phyloP scores from a whole-genome alignment of 208 protist species.

The Trypanosoma conorhini region DNA sequence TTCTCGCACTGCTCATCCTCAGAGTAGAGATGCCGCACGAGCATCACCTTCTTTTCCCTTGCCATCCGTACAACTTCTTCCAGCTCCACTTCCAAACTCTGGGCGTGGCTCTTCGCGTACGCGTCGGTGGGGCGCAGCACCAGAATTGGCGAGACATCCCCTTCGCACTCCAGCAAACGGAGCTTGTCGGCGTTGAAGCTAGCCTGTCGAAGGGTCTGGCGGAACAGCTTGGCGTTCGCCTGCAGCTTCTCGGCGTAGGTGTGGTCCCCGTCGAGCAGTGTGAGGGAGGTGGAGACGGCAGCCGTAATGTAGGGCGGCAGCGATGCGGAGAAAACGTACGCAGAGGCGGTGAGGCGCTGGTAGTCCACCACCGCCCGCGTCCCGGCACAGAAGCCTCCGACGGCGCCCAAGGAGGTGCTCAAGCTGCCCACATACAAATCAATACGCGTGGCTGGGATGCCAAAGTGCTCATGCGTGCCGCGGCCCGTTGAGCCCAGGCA shows the following conservation, averaged over 20 bases:
- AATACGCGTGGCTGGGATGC: conserved; percentile 74
- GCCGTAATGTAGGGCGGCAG: conserved; percentile 94
- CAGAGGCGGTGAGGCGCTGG: conserved; percentile 91
- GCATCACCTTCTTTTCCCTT: conserved; percentile 46
- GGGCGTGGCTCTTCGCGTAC: conserved; percentile 40
- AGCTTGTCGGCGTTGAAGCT: conserved; percentile 62
- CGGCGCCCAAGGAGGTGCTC: conserved; percentile 83
- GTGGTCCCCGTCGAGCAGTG: conserved; percentile 65
- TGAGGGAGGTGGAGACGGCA: conserved; percentile 73
- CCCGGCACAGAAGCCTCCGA: conserved; percentile 97
- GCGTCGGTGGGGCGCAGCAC: conserved; percentile 44
- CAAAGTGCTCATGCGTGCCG: conserved; percentile 95
- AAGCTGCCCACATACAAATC: conserved; percentile 90
- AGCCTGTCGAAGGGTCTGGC: conserved; percentile 42
- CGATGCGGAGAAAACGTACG: conserved; percentile 98
- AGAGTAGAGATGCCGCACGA: conserved; percentile 70
- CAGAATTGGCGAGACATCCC: conserved; percentile 73
- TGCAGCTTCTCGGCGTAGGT: conserved; percentile 45
- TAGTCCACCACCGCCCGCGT: conserved; percentile 88
- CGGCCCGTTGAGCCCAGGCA: conserved; percentile 93
- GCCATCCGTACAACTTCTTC: conserved; percentile 56
- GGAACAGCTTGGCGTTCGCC: conserved; percentile 49
- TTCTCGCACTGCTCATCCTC: conserved; percentile 60
- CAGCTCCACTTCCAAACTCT: conserved; percentile 59
- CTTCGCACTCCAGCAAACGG: conserved; percentile 49